Base-by-base conservation (phyloP, 1,284 basidiomycete genomes). In the Cryptococcus sp. region DNA sequence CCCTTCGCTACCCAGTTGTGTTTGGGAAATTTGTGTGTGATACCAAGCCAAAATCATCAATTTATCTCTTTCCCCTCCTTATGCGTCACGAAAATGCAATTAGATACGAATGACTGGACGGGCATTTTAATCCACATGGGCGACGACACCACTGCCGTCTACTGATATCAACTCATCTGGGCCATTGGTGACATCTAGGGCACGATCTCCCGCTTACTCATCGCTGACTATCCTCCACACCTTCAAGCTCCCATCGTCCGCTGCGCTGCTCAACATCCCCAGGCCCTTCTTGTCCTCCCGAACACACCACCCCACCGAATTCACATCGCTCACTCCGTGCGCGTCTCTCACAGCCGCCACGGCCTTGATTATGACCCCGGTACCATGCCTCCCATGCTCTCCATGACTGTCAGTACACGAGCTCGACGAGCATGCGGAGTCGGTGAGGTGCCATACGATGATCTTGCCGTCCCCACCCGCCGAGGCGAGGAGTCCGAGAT, bases 401-500 rank as follows among this genome's bases (percentile, higher is more conserved):
- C 50, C 53, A 23, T 57, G 28, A 11, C 28, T 47, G 42, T 39
- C 46, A 23, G 35, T 36, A 9, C 28, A 33, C 28, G 28, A 33
- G 28, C 28, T 20, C 21, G 23, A 16, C 1, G 47, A 52, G 8
- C 42, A 24, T 33, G 36, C n/a, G 3, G 24, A n/a, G 50, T 69
- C 53, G 39, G 76, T 74, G 18, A 82, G 62, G 56, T 79, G 69
- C 72, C 80, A 82, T 12, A 83, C 68, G 50, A 80, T 77, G 56
- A 84, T 80, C 18, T 73, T 75, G 3, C 83, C 83, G 64, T 85
- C 83, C 4, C 80, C 81, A 2, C 81, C 82, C 6, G 72, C 79
- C 6, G 78, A 79, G 0, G 79, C 81, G 15, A 84, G 67, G 36
- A 80, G 71, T 0, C 82, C 83, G 2, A 81, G 60, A 20, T 66